Conservation (phyloP, 2,329 filamentous ascomycete species). For the Calonectria leucothoes region DNA sequence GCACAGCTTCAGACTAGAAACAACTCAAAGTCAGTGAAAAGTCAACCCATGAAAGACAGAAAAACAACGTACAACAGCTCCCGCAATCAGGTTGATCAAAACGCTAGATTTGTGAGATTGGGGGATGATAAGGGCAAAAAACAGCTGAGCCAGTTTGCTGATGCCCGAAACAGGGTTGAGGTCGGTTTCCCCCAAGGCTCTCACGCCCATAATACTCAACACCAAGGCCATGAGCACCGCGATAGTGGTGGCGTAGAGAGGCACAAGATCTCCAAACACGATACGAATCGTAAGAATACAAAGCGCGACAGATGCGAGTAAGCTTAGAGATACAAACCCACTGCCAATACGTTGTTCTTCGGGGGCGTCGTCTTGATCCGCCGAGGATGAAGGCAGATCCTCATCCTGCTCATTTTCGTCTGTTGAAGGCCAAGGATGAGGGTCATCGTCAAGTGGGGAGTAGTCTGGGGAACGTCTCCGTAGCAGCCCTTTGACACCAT, state of each 20-base stretch:
- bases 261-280: slow-evolving; percentile 86
- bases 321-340: slow-evolving; percentile 77
- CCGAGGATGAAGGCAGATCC: slow-evolving; percentile 47
- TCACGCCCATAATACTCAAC: slow-evolving; percentile 79
- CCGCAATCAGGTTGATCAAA: slow-evolving; percentile 94
- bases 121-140: slow-evolving; percentile 92
- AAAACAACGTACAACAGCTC: slow-evolving; percentile 72
- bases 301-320: slow-evolving; percentile 80
- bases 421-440: background rate
- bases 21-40: background rate
- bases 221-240: slow-evolving; percentile 88
- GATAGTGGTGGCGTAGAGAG: slow-evolving; percentile 78
- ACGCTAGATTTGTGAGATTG: slow-evolving; percentile 84
- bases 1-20: slow-evolving; percentile 13
- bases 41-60: background rate
- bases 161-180: slow-evolving; percentile 97
- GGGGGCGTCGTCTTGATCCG: slow-evolving; percentile 81
- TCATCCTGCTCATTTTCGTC: slow-evolving; percentile 23
- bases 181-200: slow-evolving; percentile 84
- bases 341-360: slow-evolving; percentile 82
- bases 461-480: slow-evolving; percentile 36
- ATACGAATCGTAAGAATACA: slow-evolving; percentile 86
- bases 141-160: slow-evolving; percentile 93
- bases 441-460: slow-evolving; percentile 32
- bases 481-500: slow-evolving; percentile 37